Conservation (phyloP, 2,329 filamentous ascomycete genomes). For the Biscogniauxia mediterranea region DNA sequence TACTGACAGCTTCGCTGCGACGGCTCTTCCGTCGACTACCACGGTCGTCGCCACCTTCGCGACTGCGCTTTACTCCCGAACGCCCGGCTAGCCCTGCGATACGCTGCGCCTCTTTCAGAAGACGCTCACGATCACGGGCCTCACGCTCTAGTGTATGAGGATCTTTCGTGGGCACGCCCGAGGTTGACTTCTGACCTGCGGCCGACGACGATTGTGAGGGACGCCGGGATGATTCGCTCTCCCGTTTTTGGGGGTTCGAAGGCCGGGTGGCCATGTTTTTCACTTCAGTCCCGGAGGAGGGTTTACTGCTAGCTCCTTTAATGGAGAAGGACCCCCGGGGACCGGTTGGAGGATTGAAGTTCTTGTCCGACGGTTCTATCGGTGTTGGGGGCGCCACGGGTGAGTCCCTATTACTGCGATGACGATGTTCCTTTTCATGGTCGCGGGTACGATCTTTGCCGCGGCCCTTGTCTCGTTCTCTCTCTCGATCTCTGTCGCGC, state of each 20-base stretch:
- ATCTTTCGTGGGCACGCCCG: slow-evolving; percentile 40
- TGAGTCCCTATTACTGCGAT: slow-evolving; percentile 35
- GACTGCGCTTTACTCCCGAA: slow-evolving; percentile 48
- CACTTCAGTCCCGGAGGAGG: slow-evolving; percentile 35
- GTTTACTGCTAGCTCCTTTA: slow-evolving; percentile 27
- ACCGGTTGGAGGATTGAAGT: slow-evolving; percentile 43
- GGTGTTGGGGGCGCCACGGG: slow-evolving; percentile 32
- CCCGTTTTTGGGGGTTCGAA: slow-evolving; percentile 26
- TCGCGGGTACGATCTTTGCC: slow-evolving; percentile 38
- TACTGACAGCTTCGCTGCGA: slow-evolving; percentile 46
- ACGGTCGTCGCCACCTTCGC: slow-evolving; percentile 41
- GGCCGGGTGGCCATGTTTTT: slow-evolving; percentile 34
- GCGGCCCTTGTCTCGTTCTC: slow-evolving; percentile 34
- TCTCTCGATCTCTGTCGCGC: slow-evolving; percentile 36
- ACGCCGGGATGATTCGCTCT: slow-evolving; percentile 34
- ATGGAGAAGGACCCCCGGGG: slow-evolving; percentile 34
- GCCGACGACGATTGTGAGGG: slow-evolving; percentile 37
- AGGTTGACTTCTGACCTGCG: slow-evolving; percentile 22
- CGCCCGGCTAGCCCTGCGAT: slow-evolving; percentile 54
- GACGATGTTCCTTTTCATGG: slow-evolving; percentile 35
- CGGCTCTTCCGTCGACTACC: slow-evolving; percentile 48
- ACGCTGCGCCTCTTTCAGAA: slow-evolving; percentile 67
- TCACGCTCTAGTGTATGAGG: slow-evolving; percentile 70
- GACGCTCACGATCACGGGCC: slow-evolving; percentile 61
- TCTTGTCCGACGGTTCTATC: slow-evolving; percentile 35